Evolutionary conservation across 2,329 filamentous ascomycete species (phyloP).

Genomic region (Exophiala phaeomuriformis): DNA sequence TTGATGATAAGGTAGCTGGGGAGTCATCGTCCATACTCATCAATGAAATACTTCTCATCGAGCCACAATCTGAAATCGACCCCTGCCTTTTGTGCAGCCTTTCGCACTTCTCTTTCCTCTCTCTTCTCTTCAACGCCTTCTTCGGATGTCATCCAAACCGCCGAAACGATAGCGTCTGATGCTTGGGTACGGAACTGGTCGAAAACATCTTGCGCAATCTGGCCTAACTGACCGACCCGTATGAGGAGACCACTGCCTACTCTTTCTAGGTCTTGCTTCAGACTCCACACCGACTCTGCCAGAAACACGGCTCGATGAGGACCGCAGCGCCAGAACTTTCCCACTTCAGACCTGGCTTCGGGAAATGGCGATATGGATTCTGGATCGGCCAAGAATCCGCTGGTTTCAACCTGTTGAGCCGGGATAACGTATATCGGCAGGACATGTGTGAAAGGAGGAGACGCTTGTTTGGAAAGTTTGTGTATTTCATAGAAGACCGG

Average conservation of each 20-base stretch:
- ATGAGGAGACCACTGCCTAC: constrained; percentile 56
- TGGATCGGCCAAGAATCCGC: constrained; percentile 58
- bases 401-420: constrained; percentile 64
- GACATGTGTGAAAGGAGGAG: constrained; percentile 53
- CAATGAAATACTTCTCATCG: constrained; percentile 72
- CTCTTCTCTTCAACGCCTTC: constrained; percentile 61
- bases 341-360: constrained; percentile 58
- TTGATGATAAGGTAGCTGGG: not conserved
- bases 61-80: constrained; percentile 59
- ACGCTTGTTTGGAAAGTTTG: constrained; percentile 42
- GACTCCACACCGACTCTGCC: constrained; percentile 63
- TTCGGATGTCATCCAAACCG: constrained; percentile 68
- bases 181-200: constrained; percentile 39
- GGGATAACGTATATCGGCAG: constrained; percentile 64
- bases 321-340: constrained; percentile 65
- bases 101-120: constrained; percentile 53
- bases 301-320: constrained; percentile 65
- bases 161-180: constrained; percentile 47
- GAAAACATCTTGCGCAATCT: constrained; percentile 55
- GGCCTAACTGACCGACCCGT: constrained; percentile 54
- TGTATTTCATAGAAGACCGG: constrained; percentile 58
- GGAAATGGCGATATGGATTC: constrained; percentile 54
- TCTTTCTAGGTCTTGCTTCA: constrained; percentile 56
- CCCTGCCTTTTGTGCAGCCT: constrained; percentile 46
- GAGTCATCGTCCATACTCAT: constrained; percentile 55